Percentiles rank a stretch among this genome's conserved stretches.
These are phyloP conservation scores for Poteriospumella lacustris DNA, from an alignment of 108 stramenopile species.

Conservation along the genomic window DNA sequence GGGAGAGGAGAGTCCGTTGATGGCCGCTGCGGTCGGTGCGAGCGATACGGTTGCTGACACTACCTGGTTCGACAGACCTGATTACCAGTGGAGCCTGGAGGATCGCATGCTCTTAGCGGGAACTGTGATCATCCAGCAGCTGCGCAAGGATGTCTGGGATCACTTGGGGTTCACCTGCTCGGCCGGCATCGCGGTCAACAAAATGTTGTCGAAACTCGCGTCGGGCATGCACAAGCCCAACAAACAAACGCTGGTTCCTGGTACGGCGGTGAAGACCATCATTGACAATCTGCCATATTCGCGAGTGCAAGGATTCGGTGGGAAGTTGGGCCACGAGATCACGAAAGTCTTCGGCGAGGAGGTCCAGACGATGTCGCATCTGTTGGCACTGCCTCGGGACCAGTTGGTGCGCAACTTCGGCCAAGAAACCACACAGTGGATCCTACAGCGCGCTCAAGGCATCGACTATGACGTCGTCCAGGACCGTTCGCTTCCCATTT, in stretches of 20 bases:
- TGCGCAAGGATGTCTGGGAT: conserved; percentile 40
- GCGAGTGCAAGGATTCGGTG: conserved; percentile 44
- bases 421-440: conserved; percentile 34
- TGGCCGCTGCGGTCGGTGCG: too few relatives aligned
- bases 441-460: conserved; percentile 36
- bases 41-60: conserved; percentile 1
- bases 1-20: too few relatives aligned
- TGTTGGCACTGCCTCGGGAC: background rate
- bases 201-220: conserved; percentile 59
- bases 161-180: conserved; percentile 56
- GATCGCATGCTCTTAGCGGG: conserved; percentile 46
- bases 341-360: conserved; percentile 37
- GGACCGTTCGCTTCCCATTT: conserved; percentile 37
- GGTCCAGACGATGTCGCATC: background rate
- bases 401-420: conserved; percentile 34
- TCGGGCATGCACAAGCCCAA: conserved; percentile 63
- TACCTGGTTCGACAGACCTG: conserved; percentile 39
- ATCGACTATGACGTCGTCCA: conserved; percentile 37
- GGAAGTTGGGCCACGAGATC: conserved; percentile 39
- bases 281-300: conserved; percentile 32
- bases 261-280: conserved; percentile 29
- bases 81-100: conserved; percentile 38
- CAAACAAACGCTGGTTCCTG: conserved; percentile 54
- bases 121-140: conserved; percentile 41
- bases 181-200: conserved; percentile 59